Evolutionary conservation across 1,139 yeast genomes (phyloP), one percentile per base, ranked within the genome.

Genomic region (Suhomyces anneliseae): DNA sequence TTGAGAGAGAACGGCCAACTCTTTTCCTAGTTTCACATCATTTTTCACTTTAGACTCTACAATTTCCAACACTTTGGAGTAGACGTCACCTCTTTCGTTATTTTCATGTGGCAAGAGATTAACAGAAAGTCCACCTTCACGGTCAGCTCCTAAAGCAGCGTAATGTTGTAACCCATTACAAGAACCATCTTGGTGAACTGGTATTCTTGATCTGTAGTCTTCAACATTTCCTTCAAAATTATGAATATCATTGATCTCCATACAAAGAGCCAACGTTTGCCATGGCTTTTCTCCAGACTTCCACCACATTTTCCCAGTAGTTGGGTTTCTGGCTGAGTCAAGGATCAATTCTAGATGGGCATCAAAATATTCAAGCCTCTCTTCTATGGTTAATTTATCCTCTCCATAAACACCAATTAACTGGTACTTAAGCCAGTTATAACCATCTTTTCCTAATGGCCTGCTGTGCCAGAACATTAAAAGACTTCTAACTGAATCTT

Each of bases 121-220:
- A 2, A 74, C 79, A 0, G 79, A 69, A 10, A 46, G 49, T 0
- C 71, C 79, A 6, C 78, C 79, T 24, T 54, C 60, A 15, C 42
- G 39, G 48, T 75, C 79, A 2, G 63, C 62, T 1, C 76, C 70
- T 24, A 75, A 56, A 0, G 78, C 79, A 2, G 80, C 76, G 56
- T 74, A 75, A 54, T 75, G 80, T 53, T 75, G 80, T 27, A 75
- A 61, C 3, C 80, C 80, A 54, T 75, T 75, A 49, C 80, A 75
- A 0, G 79, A 70, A 0, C 80, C 80, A 54, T 75, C 80, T 50
- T 69, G 75, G 47, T 73, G 77, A 6, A 75, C 62, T 0, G 79
- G 76, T 11, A 73, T 59, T 29, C 77, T 58, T 36, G 70, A 61
- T n/a, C 46, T 44, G 47, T 59, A 75, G 1, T 63, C 52, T 27